Evolutionary conservation across 1,284 basidiomycete species (phyloP).

Genomic region (Cryptococcus sp.): DNA sequence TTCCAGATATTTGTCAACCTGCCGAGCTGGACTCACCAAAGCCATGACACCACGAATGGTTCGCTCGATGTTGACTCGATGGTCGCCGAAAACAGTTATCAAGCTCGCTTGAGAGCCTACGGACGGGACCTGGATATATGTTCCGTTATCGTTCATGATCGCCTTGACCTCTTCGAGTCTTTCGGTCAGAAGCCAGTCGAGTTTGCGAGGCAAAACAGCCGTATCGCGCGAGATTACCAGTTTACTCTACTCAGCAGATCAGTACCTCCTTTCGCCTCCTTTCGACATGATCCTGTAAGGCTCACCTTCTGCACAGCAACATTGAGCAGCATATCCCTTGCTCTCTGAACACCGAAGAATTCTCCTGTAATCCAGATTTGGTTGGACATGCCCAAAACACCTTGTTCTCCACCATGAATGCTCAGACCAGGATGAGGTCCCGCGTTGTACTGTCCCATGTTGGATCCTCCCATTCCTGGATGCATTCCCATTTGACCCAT

Average conservation of each 20-base stretch:
- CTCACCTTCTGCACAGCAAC: conserved; percentile 78
- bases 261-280: background rate
- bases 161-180: conserved; percentile 84
- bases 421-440: conserved; percentile 44
- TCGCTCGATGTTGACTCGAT: conserved; percentile 90
- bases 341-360: conserved; percentile 93
- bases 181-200: conserved; percentile 97
- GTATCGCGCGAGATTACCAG: conserved; percentile 89
- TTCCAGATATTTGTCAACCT: too few relatives aligned
- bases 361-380: conserved; percentile 96
- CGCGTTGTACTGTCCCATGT: conserved; percentile 37
- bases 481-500: conserved; percentile 40
- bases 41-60: conserved; percentile 95
- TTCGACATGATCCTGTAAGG: background rate
- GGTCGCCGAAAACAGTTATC: conserved; percentile 92
- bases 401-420: conserved; percentile 57
- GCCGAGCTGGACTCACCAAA: conserved; percentile 62
- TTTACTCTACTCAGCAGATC: conserved; percentile 66
- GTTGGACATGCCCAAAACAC: conserved; percentile 57
- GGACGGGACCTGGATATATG: conserved; percentile 90
- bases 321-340: conserved; percentile 91
- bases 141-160: conserved; percentile 95
- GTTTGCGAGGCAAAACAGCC: conserved; percentile 89
- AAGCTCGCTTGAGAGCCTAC: conserved; percentile 72
- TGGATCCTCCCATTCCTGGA: conserved; percentile 14